These are phyloP conservation scores for Aspergillus sp. DNA, from an alignment of 2,329 filamentous ascomycete species.

Conservation along the genomic window DNA sequence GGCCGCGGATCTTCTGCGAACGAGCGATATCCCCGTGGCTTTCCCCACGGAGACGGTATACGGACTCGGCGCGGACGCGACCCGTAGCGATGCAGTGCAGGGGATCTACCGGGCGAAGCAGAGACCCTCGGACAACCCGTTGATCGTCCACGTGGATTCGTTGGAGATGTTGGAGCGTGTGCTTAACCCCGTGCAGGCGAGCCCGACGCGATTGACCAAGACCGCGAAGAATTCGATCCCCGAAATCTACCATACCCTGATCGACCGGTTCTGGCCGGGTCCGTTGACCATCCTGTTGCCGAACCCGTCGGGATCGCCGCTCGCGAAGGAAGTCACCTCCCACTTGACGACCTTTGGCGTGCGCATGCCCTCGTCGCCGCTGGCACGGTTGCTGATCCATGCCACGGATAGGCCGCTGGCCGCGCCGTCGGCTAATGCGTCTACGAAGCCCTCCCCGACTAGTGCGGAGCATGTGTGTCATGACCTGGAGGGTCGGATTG, in stretches of 20 bases:
- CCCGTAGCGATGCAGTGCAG: conserved; percentile 74
- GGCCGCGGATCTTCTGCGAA: conserved; percentile 66
- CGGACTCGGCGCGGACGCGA: conserved; percentile 93
- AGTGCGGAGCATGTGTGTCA: conserved; percentile 84
- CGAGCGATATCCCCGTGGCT: conserved; percentile 74
- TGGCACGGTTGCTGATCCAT: conserved; percentile 86
- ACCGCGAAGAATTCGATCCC: conserved; percentile 55
- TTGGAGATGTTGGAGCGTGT: conserved; percentile 70
- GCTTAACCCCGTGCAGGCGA: conserved; percentile 45
- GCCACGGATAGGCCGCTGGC: conserved; percentile 76
- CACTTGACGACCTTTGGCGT: conserved; percentile 81
- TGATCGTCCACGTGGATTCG: conserved; percentile 89
- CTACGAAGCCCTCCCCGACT: conserved; percentile 88
- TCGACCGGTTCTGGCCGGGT: conserved; percentile 88
- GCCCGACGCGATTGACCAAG: conserved; percentile 29
- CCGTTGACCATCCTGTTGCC: conserved; percentile 88
- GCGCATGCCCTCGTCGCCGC: conserved; percentile 79
- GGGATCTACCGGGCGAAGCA: conserved; percentile 95
- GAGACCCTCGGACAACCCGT: conserved; percentile 86
- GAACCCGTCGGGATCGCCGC: conserved; percentile 64
- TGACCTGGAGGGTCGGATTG: conserved; percentile 78
- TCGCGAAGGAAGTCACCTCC: conserved; percentile 91
- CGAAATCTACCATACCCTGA: conserved; percentile 72
- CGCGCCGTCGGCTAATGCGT: conserved; percentile 91
- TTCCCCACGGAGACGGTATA: conserved; percentile 99